Evolutionary conservation across 2,329 filamentous ascomycete genomes (phyloP).

Genomic region (Pestalotiopsis sp.): DNA sequence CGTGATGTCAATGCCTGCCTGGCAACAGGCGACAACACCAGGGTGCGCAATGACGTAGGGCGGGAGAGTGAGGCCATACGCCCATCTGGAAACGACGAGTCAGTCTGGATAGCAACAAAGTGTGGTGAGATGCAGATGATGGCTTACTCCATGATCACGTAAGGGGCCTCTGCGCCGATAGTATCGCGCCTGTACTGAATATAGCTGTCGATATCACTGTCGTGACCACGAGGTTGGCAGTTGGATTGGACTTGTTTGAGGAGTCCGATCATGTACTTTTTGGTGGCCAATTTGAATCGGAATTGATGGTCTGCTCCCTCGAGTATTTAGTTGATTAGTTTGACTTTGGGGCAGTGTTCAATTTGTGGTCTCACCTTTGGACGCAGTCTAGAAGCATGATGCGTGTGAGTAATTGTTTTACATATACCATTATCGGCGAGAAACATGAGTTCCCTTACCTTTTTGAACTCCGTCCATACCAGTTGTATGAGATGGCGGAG

Average conservation of each 20-base stretch:
- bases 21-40: neutral
- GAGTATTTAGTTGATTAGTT: neutral
- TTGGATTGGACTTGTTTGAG: neutral
- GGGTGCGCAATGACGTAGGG: neutral
- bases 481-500: neutral
- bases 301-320: neutral
- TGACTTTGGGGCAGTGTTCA: neutral
- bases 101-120: neutral
- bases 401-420: too few species aligned
- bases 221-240: too few species aligned
- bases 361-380: neutral
- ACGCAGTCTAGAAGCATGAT: neutral
- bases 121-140: neutral
- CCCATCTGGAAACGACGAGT: neutral
- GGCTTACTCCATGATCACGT: neutral
- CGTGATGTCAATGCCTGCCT: neutral
- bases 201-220: neutral
- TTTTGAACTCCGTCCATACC: neutral
- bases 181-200: neutral
- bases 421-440: neutral
- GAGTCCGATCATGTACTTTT: neutral
- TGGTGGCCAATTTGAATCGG: neutral
- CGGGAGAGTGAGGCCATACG: neutral
- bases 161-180: neutral
- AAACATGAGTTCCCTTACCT: neutral